phyloP scores from a whole-genome alignment of 371 early-diverging fungal genomes.

The Apophysomyces trapeziformis region DNA sequence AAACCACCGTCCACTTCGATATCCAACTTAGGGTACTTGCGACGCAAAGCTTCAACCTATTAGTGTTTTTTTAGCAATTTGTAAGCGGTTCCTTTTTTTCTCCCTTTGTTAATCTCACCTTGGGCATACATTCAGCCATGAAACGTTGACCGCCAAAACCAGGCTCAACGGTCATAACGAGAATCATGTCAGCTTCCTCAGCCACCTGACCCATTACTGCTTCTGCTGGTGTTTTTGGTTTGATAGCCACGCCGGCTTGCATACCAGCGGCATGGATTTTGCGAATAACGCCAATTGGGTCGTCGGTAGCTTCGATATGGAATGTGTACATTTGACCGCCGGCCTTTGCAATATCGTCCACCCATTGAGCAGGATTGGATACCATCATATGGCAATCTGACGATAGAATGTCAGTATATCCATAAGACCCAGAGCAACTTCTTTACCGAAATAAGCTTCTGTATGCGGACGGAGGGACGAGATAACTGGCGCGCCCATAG shows the following conservation, averaged over 20 bases:
- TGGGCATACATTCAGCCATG: constrained; percentile 87
- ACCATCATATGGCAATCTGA: constrained; percentile 98
- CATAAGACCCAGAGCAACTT: background rate
- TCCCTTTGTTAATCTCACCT: constrained; percentile 54
- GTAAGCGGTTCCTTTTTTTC: background rate
- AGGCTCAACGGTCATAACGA: constrained; percentile 99
- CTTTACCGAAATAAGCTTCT: constrained; percentile 83
- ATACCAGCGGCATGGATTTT: constrained; percentile 83
- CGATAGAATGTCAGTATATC: constrained; percentile 9
- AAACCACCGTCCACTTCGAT: constrained; percentile 99
- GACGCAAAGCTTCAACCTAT: constrained; percentile 67
- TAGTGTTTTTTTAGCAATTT: background rate
- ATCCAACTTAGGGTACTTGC: constrained; percentile 83
- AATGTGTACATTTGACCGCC: constrained; percentile 93
- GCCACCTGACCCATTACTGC: constrained; percentile 67
- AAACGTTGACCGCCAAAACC: constrained; percentile 97
- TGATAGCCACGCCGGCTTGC: constrained; percentile 95
- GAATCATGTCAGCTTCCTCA: constrained; percentile 84
- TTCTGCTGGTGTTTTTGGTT: constrained; percentile 91
- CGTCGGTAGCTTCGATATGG: constrained; percentile 91
- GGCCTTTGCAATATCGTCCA: constrained; percentile 91
- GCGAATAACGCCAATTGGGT: constrained; percentile 77
- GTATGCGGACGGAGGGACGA: constrained; percentile 86
- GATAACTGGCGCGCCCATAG: constrained; percentile 95
- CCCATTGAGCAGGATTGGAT: constrained; percentile 91